These are phyloP conservation scores for Kodamaea fungicola DNA, from an alignment of 1,139 yeast genomes.

Conservation along the genomic window DNA sequence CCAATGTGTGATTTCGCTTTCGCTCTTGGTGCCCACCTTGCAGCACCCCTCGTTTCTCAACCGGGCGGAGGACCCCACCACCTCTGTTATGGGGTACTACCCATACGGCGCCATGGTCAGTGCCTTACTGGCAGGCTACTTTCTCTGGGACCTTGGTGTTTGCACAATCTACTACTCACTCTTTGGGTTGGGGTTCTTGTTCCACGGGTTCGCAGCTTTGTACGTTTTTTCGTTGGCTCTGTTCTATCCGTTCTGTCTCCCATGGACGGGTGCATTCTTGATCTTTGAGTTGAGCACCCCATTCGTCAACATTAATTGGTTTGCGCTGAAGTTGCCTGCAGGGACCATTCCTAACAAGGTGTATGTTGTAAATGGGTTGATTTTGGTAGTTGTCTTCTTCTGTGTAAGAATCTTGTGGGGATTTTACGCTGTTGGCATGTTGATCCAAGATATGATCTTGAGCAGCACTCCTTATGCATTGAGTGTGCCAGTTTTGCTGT, in stretches of 20 bases:
- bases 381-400: constrained; percentile 70
- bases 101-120: constrained; percentile 73
- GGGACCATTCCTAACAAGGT: constrained; percentile 50
- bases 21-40: constrained; percentile 57
- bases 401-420: constrained; percentile 83
- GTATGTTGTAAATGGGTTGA: constrained; percentile 65
- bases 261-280: constrained; percentile 82
- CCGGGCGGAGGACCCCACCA: constrained; percentile 39
- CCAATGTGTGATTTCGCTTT: constrained; percentile 63
- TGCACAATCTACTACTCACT: constrained; percentile 57
- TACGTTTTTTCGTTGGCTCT: constrained; percentile 59
- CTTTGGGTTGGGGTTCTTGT: constrained; percentile 79
- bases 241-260: constrained; percentile 50
- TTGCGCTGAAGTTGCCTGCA: constrained; percentile 69
- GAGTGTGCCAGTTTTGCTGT: constrained; percentile 49
- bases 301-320: constrained; percentile 89
- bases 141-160: constrained; percentile 82
- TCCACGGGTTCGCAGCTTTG: constrained; percentile 84
- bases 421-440: constrained; percentile 58
- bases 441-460: constrained; percentile 54
- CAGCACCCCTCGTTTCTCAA: constrained; percentile 45
- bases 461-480: constrained; percentile 23
- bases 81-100: constrained; percentile 58
- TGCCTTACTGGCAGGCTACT: constrained; percentile 78
- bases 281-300: constrained; percentile 92